These are phyloP conservation scores for Ogataea degrootiae DNA, from an alignment of 805 yeast species.

Conservation along the genomic window DNA sequence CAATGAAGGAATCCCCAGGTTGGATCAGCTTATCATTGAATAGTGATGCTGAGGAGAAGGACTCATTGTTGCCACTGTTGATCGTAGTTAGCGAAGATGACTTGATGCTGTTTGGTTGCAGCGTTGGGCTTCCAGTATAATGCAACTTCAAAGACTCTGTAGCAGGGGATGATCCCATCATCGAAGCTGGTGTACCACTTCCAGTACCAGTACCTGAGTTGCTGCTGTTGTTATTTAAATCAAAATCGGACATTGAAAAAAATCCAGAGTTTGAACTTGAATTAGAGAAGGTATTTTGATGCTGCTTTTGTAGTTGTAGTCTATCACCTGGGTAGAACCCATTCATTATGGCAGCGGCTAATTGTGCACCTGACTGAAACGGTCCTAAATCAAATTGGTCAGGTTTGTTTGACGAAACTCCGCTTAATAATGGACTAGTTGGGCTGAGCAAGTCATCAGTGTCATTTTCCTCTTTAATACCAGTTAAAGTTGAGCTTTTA, in stretches of 20 bases:
- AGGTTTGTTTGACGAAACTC: slow-evolving; percentile 2
- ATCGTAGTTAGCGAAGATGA: too few relatives aligned
- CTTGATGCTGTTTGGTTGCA: neutral
- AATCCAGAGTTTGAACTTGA: slow-evolving; percentile 6
- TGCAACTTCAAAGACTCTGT: neutral
- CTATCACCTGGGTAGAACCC: slow-evolving; percentile 9
- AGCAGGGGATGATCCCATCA: slow-evolving; percentile 15
- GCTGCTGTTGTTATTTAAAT: slow-evolving; percentile 7
- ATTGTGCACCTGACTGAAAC: slow-evolving; percentile 28
- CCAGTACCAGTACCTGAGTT: neutral
- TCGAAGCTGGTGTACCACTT: slow-evolving; percentile 10
- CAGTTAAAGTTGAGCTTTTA: slow-evolving; percentile 3
- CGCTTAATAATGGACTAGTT: slow-evolving; percentile 8
- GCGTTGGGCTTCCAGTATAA: neutral
- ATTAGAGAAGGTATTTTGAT: neutral
- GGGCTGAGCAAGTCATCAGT: slow-evolving; percentile 10
- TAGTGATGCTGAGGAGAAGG: too few relatives aligned
- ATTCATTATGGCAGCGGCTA: slow-evolving; percentile 28
- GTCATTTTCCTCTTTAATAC: slow-evolving; percentile 21
- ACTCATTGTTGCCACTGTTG: too few relatives aligned
- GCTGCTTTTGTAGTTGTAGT: neutral
- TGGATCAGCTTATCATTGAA: too few relatives aligned
- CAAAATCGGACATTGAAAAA: slow-evolving; percentile 27
- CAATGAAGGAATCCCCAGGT: slow-evolving; percentile 10
- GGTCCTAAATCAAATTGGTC: slow-evolving; percentile 21